These are phyloP conservation scores for Nakazawaea sp. DNA, from an alignment of 805 yeast species.

Conservation along the genomic window DNA sequence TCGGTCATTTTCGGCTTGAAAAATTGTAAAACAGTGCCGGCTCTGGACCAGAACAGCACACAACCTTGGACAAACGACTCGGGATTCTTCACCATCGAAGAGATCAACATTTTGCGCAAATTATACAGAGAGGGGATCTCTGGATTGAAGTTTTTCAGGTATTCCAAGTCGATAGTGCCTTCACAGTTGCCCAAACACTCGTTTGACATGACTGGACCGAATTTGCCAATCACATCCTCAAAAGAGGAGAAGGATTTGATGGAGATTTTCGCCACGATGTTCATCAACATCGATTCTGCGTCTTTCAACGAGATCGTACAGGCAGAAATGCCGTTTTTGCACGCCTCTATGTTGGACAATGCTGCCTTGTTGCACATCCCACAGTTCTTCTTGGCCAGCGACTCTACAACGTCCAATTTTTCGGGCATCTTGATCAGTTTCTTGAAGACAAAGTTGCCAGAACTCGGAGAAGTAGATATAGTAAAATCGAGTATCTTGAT, in stretches of 20 bases:
- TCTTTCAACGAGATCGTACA: constrained; percentile 90
- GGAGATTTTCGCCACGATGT: constrained; percentile 93
- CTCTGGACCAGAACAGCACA: constrained; percentile 36
- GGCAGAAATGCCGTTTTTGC: constrained; percentile 70
- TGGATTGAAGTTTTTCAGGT: constrained; percentile 71
- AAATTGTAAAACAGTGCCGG: constrained; percentile 75
- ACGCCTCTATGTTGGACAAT: constrained; percentile 72
- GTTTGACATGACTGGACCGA: constrained; percentile 72
- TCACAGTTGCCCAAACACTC: constrained; percentile 25
- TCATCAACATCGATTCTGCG: constrained; percentile 90
- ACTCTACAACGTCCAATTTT: constrained; percentile 88
- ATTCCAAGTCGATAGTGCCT: constrained; percentile 39
- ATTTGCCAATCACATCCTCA: constrained; percentile 77
- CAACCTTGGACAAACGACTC: constrained; percentile 82
- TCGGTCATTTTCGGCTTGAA: constrained; percentile 86
- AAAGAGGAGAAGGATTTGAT: constrained; percentile 92
- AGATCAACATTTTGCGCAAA: constrained; percentile 65
- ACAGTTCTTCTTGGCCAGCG: constrained; percentile 89
- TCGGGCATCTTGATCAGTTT: constrained; percentile 78
- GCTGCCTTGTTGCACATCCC: constrained; percentile 87
- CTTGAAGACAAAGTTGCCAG: constrained; percentile 63
- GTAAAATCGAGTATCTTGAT: constrained; percentile 75
- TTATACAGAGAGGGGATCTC: constrained; percentile 79
- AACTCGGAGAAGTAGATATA: constrained; percentile 74
- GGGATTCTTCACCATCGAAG: constrained; percentile 77